phyloP scores from a whole-genome alignment of 2,329 filamentous ascomycete species.

The Ascochyta clinopodiicola region DNA sequence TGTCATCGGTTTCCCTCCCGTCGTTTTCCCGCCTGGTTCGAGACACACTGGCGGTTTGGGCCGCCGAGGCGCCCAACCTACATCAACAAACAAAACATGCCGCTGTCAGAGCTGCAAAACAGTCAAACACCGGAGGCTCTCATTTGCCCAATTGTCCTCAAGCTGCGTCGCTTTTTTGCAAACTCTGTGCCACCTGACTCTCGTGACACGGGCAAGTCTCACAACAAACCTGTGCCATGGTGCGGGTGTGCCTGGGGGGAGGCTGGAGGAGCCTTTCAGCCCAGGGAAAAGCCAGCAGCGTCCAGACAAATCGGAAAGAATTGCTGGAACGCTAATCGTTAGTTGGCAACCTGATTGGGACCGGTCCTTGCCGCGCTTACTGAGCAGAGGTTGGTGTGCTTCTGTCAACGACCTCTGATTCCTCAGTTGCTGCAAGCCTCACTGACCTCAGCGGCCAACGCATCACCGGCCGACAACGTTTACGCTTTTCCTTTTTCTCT shows the following conservation, averaged over 20 bases:
- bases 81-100: slow-evolving; percentile 33
- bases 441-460: slow-evolving; percentile 36
- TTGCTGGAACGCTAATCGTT: slow-evolving; percentile 31
- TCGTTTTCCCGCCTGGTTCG: slow-evolving; percentile 15
- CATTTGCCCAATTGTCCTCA: slow-evolving; percentile 14
- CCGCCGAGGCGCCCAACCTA: neutral
- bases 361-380: slow-evolving; percentile 24
- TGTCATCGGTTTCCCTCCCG: slow-evolving; percentile 22
- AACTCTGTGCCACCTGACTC: slow-evolving; percentile 13
- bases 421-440: slow-evolving; percentile 27
- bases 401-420: slow-evolving; percentile 6
- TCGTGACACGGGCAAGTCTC: slow-evolving; percentile 6
- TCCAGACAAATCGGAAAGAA: slow-evolving; percentile 37
- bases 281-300: slow-evolving; percentile 26
- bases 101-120: slow-evolving; percentile 23
- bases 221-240: slow-evolving; percentile 18
- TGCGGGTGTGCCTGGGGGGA: slow-evolving; percentile 22
- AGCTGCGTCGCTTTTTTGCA: slow-evolving; percentile 17
- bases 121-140: slow-evolving; percentile 23
- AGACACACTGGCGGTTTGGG: slow-evolving; percentile 8
- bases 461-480: slow-evolving; percentile 25
- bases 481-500: slow-evolving; percentile 11
- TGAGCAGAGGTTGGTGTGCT: slow-evolving; percentile 19
- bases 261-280: slow-evolving; percentile 28
- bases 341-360: slow-evolving; percentile 37